Percentiles rank a stretch among this genome's conserved stretches.
Conservation (phyloP, 257 asterid species). For the Ehretia macrophylla region DNA sequence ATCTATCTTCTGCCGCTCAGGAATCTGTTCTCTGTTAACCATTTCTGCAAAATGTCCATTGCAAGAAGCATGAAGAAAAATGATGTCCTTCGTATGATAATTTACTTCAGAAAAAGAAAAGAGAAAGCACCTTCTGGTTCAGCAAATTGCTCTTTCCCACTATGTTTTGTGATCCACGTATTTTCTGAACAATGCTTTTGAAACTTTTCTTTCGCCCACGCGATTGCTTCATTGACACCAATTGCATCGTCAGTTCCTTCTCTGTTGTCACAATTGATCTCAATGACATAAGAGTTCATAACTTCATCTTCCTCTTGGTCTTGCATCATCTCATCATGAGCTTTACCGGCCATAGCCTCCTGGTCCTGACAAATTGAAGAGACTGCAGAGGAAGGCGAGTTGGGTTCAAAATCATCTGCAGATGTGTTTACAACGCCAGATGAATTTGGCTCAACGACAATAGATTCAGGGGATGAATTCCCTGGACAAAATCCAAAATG, state of each 20-base stretch:
- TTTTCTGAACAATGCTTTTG: conserved; percentile 39
- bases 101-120: not conserved
- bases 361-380: conserved; percentile 51
- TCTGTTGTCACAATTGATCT: conserved; percentile 46
- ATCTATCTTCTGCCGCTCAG: conserved; percentile 4
- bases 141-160: conserved; percentile 18
- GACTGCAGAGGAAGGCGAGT: conserved; percentile 46
- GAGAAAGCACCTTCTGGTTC: not conserved
- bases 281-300: conserved; percentile 69
- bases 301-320: conserved; percentile 49
- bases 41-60: conserved; percentile 1
- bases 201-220: conserved; percentile 80
- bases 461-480: conserved; percentile 65
- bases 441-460: conserved; percentile 37
- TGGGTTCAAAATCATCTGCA: conserved; percentile 39
- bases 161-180: conserved; percentile 22
- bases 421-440: conserved; percentile 37
- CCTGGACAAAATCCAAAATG: conserved; percentile 39
- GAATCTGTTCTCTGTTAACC: not conserved
- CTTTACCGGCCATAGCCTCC: conserved; percentile 18
- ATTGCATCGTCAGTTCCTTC: conserved; percentile 54
- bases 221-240: conserved; percentile 76
- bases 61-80: not conserved
- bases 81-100: not conserved
- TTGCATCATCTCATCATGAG: conserved; percentile 23